Conservation (phyloP, 140 eudicot species). For the Flaveria floridana region DNA sequence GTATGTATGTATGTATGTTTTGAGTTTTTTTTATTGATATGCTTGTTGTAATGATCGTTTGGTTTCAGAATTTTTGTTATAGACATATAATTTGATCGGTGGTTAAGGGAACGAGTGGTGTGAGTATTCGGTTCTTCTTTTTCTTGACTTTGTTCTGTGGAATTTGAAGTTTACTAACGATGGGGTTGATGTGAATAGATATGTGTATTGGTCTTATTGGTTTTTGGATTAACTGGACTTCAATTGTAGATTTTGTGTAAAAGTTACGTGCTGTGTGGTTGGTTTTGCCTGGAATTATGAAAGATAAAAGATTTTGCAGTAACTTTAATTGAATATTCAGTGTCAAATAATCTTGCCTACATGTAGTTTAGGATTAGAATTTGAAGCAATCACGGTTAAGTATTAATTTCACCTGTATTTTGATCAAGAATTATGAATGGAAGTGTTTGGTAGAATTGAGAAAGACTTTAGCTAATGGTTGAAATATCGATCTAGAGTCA, state of each 20-base stretch:
- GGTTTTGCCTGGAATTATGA: background rate
- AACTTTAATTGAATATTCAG: background rate
- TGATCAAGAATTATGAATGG: background rate
- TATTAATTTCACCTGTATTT: background rate
- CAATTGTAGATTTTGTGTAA: too few relatives aligned
- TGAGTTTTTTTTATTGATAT: background rate
- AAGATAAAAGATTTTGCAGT: constrained; percentile 3
- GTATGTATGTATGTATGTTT: background rate
- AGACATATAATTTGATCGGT: constrained; percentile 10
- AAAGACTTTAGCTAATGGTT: constrained; percentile 8
- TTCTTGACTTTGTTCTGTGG: background rate
- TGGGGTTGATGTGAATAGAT: constrained; percentile 9
- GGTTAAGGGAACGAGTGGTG: background rate
- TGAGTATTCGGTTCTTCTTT: background rate
- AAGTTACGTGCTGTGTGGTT: background rate
- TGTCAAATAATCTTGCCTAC: background rate
- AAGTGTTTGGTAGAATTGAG: constrained; percentile 6
- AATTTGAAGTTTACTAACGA: background rate
- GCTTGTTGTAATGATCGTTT: constrained; percentile 12
- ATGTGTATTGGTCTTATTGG: background rate
- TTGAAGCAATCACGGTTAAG: too few relatives aligned
- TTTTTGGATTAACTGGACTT: background rate
- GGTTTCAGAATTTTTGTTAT: constrained; percentile 7
- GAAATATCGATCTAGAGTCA: background rate
- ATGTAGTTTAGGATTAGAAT: too few relatives aligned